A percentile compares a stretch with the other conserved stretches of the same genome.
Conservation (phyloP, 169 alveolate species). For the Cyclospora cayetanensis region DNA sequence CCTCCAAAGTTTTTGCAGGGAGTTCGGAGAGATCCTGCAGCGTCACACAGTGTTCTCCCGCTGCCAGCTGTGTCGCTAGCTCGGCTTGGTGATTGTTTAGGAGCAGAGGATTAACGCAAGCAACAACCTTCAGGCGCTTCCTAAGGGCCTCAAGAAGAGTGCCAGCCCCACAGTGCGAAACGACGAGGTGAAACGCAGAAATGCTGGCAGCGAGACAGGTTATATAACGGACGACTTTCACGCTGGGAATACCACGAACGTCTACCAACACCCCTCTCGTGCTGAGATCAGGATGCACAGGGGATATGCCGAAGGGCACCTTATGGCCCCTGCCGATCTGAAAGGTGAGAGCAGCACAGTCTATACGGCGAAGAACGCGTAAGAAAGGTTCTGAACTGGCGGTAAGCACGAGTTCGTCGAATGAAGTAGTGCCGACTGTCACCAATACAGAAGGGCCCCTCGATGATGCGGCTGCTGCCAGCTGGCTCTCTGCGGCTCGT, state of each 20-base stretch:
- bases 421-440: slow-evolving; percentile 61
- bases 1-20: not conserved
- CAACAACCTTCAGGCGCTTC: slow-evolving; percentile 24
- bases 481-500: not conserved
- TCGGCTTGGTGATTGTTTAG: slow-evolving; percentile 45
- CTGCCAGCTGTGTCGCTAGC: slow-evolving; percentile 45
- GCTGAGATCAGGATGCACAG: not conserved
- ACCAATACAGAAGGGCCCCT: slow-evolving; percentile 30
- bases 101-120: slow-evolving; percentile 16
- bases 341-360: slow-evolving; percentile 1
- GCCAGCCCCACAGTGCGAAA: slow-evolving; percentile 67
- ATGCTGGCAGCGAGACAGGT: not conserved
- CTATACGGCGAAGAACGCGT: not conserved
- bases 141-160: slow-evolving; percentile 49
- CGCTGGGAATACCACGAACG: not conserved
- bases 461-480: not conserved
- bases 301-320: not conserved
- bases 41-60: not conserved
- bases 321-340: slow-evolving; percentile 36
- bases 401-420: slow-evolving; percentile 32
- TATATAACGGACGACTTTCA: not conserved
- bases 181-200: not conserved
- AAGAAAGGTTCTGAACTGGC: not conserved
- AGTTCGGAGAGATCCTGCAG: not conserved
- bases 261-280: not conserved